Evolutionary conservation across 2,329 filamentous ascomycete genomes (phyloP), one percentile per base, ranked within the genome.

Genomic region (Neocatenulostroma microsporum): DNA sequence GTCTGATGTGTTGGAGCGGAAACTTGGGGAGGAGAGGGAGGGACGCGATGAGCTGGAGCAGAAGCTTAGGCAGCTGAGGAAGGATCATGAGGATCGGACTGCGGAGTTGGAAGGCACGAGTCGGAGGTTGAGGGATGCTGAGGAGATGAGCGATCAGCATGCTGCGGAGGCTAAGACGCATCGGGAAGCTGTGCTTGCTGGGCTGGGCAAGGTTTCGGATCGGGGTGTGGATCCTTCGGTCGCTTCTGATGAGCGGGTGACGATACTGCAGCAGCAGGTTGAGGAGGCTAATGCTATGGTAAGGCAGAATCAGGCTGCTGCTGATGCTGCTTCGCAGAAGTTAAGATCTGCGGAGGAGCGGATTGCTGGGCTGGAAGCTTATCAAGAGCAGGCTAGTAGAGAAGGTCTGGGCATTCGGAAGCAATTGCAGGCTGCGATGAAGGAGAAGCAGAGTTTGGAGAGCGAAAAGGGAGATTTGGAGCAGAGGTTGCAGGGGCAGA

Each of bases 351-450:
- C 91, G 3, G 93, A 98, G 63, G 93, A 96, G 66, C 80, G 91
- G 27, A 96, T 98, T 58, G 93, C 91, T 4, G 91, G 91, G 5
- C 73, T 98, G 3, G 91, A 98, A 61, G 85, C 87, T 19, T 96
- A 96, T 60, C 91, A 98, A 63, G 91, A 98, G 57, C 91, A 98
- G 62, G 83, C 88, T 3, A 96, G 88, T 61, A 78, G 91, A 29
- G 93, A 98, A 61, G 87, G 87, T 32, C 78, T 98, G 37, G 78
- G 80, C 23, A 86, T 96, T 47, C 79, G 91, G 37, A 81, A 91
- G 56, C 89, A 96, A 56, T 73, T 98, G 36, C 91, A 96, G 58
- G 73, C 78, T 18, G 79, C 84, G 4, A 71, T 94, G 59, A 82
- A 81, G 47, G 89, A 98, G 40, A 79, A 82, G 11, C 87, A 94